These are phyloP conservation scores for Cymbopogon flexuosus DNA, from an alignment of 202 grass and related monocot species.

Conservation along the genomic window DNA sequence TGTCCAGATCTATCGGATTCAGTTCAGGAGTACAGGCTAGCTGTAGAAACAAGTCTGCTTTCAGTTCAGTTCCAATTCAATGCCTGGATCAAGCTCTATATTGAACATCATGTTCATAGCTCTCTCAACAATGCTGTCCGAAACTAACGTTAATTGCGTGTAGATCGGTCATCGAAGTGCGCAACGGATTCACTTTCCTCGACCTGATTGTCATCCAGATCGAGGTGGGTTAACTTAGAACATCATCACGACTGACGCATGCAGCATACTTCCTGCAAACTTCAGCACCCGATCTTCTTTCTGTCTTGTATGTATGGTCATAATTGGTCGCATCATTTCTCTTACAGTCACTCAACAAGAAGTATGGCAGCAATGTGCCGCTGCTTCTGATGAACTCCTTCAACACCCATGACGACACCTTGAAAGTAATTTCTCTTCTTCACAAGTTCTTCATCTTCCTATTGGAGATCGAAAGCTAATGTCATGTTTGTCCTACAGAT, in stretches of 20 bases:
- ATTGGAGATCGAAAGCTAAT: not conserved
- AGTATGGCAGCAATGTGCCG: conserved; percentile 86
- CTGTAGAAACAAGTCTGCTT: not conserved
- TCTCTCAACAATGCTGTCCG: not conserved
- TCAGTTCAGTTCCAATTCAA: not conserved
- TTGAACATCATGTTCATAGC: not conserved
- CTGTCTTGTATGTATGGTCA: not conserved
- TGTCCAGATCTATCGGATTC: not conserved
- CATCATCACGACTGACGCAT: conserved; percentile 12
- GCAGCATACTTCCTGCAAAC: not conserved
- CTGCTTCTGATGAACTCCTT: conserved; percentile 98
- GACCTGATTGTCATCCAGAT: conserved; percentile 95
- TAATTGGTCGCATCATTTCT: too few relatives aligned
- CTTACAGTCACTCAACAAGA: conserved; percentile 75
- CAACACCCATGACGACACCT: conserved; percentile 86
- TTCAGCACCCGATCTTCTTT: not conserved
- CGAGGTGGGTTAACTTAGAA: conserved; percentile 43
- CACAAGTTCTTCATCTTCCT: not conserved
- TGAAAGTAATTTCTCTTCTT: conserved; percentile 40
- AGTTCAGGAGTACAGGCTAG: not conserved
- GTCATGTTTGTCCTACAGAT: conserved; percentile 41
- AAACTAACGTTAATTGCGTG: not conserved
- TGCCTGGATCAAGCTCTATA: not conserved
- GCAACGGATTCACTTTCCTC: conserved; percentile 83
- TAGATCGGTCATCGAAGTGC: conserved; percentile 92